Base-by-base conservation (phyloP, 2,329 filamentous ascomycete species). In the Hypomyces perniciosus region DNA sequence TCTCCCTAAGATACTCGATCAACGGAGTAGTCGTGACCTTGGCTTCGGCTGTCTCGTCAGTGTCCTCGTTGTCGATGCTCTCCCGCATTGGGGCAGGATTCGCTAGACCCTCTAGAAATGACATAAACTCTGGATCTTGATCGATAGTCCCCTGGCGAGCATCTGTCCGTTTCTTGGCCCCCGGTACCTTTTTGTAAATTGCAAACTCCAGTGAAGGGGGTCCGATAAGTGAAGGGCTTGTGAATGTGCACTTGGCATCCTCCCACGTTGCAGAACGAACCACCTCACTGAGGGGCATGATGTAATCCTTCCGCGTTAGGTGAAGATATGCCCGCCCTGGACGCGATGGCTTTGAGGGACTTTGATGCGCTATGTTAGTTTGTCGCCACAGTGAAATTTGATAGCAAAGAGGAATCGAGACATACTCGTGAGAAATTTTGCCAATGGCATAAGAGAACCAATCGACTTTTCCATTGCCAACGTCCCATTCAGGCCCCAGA, bases 91-190 rank as follows among this genome's bases (percentile, higher is more conserved):
- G 70, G 7, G 69, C 68, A 2, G 80, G 80, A 59, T 95, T 90
- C 1, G 91, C 95, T 43, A 97, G 78, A 48, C 81, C 86, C 66
- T 95, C 88, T 6, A 99, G 78, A 65, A 97, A 99, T 28, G 85
- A 83, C 74, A 96, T 95, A 61, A 96, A 99, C 60, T 97, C 93
- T 0, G 89, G 84, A 62, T 99, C 93, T 65, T 96, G 90, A 61
- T 99, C 93, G 58, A 99, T 97, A 3, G 90, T 96, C 48, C 92
- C 93, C 66, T 96, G 89, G 10, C 91, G 84, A 48, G 84, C 83
- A 72, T 99, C 93, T 48, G 83, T 81, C 33, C 90, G 84, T 45
- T 81, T 81, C 65, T 88, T 89, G 34, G 77, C 80, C 53, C 81
- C 81, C 1, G 92, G 90, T 1, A 90, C 80, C 61, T 91, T 91